phyloP scores from a whole-genome alignment of 441 rosid species.

The Adansonia gregorii region DNA sequence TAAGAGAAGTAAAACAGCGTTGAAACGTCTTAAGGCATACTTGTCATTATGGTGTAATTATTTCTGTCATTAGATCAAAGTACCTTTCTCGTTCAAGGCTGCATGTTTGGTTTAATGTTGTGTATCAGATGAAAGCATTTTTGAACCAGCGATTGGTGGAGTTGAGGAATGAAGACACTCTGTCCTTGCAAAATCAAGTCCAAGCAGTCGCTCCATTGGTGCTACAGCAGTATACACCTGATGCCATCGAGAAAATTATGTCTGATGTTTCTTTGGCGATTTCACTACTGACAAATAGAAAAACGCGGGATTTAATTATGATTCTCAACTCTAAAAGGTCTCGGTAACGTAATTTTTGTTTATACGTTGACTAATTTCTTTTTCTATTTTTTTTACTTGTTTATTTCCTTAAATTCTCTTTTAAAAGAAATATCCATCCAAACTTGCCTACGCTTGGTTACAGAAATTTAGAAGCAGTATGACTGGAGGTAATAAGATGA shows the following conservation, averaged over 20 bases:
- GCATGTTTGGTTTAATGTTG: conserved; percentile 26
- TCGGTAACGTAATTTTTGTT: conserved; percentile 11
- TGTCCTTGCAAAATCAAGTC: conserved; percentile 91
- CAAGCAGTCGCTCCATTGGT: conserved; percentile 92
- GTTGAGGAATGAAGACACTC: conserved; percentile 71
- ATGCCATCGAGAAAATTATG: conserved; percentile 74
- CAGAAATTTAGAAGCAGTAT: background rate
- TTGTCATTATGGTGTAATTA: conserved; percentile 7
- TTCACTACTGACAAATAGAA: conserved; percentile 78
- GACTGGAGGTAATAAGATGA: conserved; percentile 14
- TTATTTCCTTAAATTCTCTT: background rate
- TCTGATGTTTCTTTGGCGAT: conserved; percentile 65
- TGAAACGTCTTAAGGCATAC: background rate
- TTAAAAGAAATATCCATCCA: background rate
- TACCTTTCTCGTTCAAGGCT: conserved; percentile 3
- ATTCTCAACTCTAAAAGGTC: conserved; percentile 95
- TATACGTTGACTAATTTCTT: conserved; percentile 10
- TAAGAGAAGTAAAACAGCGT: conserved; percentile 22
- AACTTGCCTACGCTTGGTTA: background rate
- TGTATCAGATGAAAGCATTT: conserved; percentile 82
- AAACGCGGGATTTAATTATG: conserved; percentile 86
- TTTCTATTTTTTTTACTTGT: conserved; percentile 1
- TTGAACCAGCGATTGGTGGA: conserved; percentile 76
- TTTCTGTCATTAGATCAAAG: conserved; percentile 7
- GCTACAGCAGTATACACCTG: conserved; percentile 84